Conservation (phyloP, 345 rosid species). For the Ceriops tagal region DNA sequence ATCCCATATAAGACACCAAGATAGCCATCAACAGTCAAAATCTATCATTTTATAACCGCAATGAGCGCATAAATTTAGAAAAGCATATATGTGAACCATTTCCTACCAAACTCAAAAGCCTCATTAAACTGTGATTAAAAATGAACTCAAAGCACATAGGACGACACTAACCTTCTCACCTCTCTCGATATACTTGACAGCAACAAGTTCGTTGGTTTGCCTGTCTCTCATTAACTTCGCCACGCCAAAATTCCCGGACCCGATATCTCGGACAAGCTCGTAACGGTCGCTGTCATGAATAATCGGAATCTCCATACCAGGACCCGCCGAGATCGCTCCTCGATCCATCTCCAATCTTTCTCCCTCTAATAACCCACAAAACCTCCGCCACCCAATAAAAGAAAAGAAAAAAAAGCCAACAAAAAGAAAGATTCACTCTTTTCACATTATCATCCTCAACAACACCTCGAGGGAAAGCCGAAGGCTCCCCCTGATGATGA, state of each 20-base stretch:
- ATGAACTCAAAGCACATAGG: neutral
- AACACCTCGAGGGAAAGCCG: neutral
- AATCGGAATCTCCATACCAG: slow-evolving; percentile 94
- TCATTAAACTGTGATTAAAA: neutral
- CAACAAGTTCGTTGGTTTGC: slow-evolving; percentile 75
- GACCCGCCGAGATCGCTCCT: slow-evolving; percentile 57
- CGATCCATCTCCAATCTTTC: slow-evolving; percentile 56
- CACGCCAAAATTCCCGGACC: slow-evolving; percentile 85
- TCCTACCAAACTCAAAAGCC: neutral
- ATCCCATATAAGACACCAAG: neutral
- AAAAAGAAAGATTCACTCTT: slow-evolving; percentile 7
- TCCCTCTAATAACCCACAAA: neutral
- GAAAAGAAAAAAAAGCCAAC: neutral
- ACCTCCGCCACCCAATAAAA: neutral
- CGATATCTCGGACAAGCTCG: slow-evolving; percentile 83
- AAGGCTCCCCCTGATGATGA: slow-evolving; percentile 4
- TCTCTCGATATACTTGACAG: slow-evolving; percentile 96
- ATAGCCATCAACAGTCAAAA: slow-evolving; percentile 15
- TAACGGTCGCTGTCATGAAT: slow-evolving; percentile 93
- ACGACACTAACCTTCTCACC: slow-evolving; percentile 64
- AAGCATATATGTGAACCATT: no score
- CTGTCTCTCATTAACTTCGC: slow-evolving; percentile 88
- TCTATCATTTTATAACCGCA: no score
- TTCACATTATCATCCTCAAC: slow-evolving; percentile 24
- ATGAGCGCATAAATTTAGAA: no score